Evolutionary conservation across 805 yeast genomes (phyloP).

Genomic region (Hanseniaspora valbyensis): DNA sequence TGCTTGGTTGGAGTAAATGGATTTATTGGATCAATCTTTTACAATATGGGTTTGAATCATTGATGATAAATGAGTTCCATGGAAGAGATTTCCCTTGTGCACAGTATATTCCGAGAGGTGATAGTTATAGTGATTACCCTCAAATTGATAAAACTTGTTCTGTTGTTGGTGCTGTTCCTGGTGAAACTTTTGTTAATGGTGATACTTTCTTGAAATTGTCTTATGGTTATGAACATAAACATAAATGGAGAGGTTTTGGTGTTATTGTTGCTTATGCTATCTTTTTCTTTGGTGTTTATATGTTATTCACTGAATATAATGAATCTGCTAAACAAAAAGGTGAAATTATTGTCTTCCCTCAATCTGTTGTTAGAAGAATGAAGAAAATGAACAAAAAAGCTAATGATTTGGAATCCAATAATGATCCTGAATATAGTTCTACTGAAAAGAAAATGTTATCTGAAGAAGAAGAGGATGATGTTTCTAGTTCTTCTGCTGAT

Average conservation of each 20-base stretch:
- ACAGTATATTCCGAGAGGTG: slow-evolving; percentile 39
- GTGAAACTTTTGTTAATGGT: slow-evolving; percentile 42
- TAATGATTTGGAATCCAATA: slow-evolving; percentile 11
- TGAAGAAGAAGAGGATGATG: slow-evolving; percentile 22
- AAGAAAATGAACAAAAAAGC: slow-evolving; percentile 28
- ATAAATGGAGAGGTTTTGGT: slow-evolving; percentile 58
- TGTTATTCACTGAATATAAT: slow-evolving; percentile 45
- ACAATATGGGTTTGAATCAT: slow-evolving; percentile 46
- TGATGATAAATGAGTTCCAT: slow-evolving; percentile 48
- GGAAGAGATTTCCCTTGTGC: slow-evolving; percentile 39
- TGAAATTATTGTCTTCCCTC: slow-evolving; percentile 54
- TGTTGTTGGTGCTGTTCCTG: slow-evolving; percentile 46
- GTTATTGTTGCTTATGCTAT: slow-evolving; percentile 46
- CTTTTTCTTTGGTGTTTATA: slow-evolving; percentile 44
- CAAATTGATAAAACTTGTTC: slow-evolving; percentile 41
- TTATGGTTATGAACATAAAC: slow-evolving; percentile 35
- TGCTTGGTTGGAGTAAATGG: slow-evolving; percentile 60
- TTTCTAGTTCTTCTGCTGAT: slow-evolving; percentile 16
- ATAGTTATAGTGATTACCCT: slow-evolving; percentile 31
- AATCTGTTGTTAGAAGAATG: slow-evolving; percentile 37
- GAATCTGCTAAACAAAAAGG: slow-evolving; percentile 60
- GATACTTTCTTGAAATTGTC: slow-evolving; percentile 36
- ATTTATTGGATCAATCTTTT: slow-evolving; percentile 50
- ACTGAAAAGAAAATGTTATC: slow-evolving; percentile 12
- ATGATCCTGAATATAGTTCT: background rate